A percentile compares a stretch with the other conserved stretches of the same genome.
Conservation (phyloP, 768 basidiomycete species). For the Rhodosporidiobolus odoratus region DNA sequence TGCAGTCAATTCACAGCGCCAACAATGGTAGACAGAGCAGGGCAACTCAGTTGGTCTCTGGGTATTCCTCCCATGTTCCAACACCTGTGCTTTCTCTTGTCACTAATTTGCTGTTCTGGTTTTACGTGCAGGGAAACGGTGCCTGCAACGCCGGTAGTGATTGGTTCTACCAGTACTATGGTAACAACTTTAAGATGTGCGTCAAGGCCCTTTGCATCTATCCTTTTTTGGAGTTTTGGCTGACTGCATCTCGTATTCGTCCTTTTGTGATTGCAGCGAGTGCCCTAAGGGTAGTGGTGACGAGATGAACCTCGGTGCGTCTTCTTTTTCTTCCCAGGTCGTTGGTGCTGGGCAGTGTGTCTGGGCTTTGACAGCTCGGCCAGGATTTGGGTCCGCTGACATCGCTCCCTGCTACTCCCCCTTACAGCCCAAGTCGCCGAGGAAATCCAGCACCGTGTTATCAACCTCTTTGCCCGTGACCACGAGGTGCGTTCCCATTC, state of each 20-base stretch:
- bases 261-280: too few relatives aligned
- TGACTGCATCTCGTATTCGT: constrained; percentile 1
- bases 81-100: too few relatives aligned
- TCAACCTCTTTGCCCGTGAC: constrained; percentile 96
- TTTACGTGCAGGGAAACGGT: too few relatives aligned
- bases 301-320: constrained; percentile 74
- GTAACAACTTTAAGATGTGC: constrained; percentile 68
- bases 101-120: too few relatives aligned
- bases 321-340: background rate
- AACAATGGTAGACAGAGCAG: too few relatives aligned
- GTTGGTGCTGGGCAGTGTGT: too few relatives aligned
- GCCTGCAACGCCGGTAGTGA: too few relatives aligned
- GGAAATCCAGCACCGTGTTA: constrained; percentile 98
- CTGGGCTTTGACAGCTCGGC: too few relatives aligned
- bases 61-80: too few relatives aligned
- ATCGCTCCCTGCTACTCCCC: background rate
- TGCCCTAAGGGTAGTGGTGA: constrained; percentile 97
- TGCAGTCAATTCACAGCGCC: too few relatives aligned
- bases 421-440: constrained; percentile 69
- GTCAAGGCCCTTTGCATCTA: background rate
- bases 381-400: background rate
- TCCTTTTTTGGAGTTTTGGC: background rate
- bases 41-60: too few relatives aligned
- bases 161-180: constrained; percentile 98
- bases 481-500: too few relatives aligned